Percentiles rank a stretch among this genome's conserved stretches.
phyloP scores from a whole-genome alignment of 805 yeast species.

The Cyberlindnera suaveolens region DNA sequence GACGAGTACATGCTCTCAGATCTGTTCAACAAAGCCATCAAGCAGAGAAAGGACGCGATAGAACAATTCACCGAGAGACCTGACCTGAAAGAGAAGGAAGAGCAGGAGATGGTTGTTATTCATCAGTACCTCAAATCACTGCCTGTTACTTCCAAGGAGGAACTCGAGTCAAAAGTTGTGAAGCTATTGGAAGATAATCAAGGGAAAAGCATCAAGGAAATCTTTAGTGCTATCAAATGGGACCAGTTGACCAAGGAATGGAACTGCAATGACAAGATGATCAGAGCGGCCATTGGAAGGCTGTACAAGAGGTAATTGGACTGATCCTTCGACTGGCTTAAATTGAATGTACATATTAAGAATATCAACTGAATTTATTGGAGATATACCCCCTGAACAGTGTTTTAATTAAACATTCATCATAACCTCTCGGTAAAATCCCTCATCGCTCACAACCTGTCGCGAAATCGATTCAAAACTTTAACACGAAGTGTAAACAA shows the following conservation, averaged over 20 bases:
- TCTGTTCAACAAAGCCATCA: constrained; percentile 36
- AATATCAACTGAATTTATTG: background rate
- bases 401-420: no score
- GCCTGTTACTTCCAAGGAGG: constrained; percentile 44
- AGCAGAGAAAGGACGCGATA: constrained; percentile 45
- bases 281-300: constrained; percentile 27
- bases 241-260: constrained; percentile 28
- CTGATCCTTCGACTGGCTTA: no score
- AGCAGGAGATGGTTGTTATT: constrained; percentile 38
- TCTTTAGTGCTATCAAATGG: constrained; percentile 29
- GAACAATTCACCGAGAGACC: constrained; percentile 40
- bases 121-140: constrained; percentile 32
- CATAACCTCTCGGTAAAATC: background rate
- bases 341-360: background rate
- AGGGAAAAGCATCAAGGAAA: constrained; percentile 21
- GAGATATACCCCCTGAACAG: no score
- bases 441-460: background rate
- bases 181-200: constrained; percentile 22
- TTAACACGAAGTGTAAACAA: no score
- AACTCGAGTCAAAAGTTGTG: constrained; percentile 30
- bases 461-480: background rate
- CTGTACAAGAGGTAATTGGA: constrained; percentile 11
- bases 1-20: constrained; percentile 32
- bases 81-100: constrained; percentile 51
- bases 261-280: constrained; percentile 29